Base-by-base conservation (phyloP, 371 early-diverging fungal species). In the Massospora cicadina region DNA sequence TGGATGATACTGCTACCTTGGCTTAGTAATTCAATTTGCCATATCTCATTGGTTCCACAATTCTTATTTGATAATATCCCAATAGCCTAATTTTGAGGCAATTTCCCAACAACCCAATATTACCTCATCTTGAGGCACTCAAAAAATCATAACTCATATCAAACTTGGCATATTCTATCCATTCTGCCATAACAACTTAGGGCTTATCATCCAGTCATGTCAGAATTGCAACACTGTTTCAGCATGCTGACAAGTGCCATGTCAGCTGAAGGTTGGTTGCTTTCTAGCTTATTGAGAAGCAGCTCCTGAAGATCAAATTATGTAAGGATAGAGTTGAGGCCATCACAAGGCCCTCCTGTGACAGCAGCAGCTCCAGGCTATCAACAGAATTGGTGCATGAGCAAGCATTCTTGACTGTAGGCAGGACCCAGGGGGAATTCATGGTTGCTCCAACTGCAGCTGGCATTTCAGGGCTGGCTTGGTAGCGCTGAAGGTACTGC, bases 301-400 rank as follows among this genome's bases (percentile, higher is more conserved):
- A 25, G 54, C 13, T 55, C 55, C 2, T 54, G 56, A 5, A 64
- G 54, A 64, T 64, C 64, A 23, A 64, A 64, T 64, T 64, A 57
- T 12, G 54, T 54, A 29, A 1, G 32, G 23, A 29, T n/a, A 10
- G 64, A 64, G n/a, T 54, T 30, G 2, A 62, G 23, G 62, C 10
- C 28, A 62, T 62, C 12, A 2, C 24, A n/a, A 62, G n/a, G 24
- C n/a, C 24, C 33, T 62, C 62, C 17, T 62, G 43, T n/a, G 62
- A 24, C 2, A 54, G 62, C n/a, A 43, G 62, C 10, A 5, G 7
- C 26, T 62, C 62, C 7, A 62, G 24, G 33, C 62, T 62, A n/a
- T 62, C 62, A 13, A 62, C 26, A 13, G 62, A 62, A 30, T 62
- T 62, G 33, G 62, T 43, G 7, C 62, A 2, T 13, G 62, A 33